Percentiles rank a stretch among this genome's conserved stretches.
These are phyloP conservation scores for Amanita rubescens DNA, from an alignment of 768 basidiomycete genomes.

Conservation along the genomic window DNA sequence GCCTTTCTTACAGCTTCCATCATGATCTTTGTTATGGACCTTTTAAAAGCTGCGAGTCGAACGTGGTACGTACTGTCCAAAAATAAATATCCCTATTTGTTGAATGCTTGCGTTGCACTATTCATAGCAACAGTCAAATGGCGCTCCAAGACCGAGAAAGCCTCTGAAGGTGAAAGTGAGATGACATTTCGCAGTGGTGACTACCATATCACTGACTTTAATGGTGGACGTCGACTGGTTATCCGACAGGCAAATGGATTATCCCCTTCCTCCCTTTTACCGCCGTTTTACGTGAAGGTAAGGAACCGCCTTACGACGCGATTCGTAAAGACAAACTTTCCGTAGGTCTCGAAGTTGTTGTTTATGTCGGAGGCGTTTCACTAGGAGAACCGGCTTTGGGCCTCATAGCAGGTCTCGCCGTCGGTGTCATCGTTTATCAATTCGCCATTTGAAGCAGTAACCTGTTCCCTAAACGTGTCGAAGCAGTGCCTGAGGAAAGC, in stretches of 20 bases:
- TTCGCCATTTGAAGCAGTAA: constrained; percentile 72
- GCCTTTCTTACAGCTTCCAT: constrained; percentile 62
- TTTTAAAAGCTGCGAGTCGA: constrained; percentile 96
- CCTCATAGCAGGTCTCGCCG: constrained; percentile 64
- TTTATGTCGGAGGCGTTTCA: constrained; percentile 92
- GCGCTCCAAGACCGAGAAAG: constrained; percentile 78
- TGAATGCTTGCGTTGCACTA: neutral
- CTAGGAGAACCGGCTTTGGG: constrained; percentile 80
- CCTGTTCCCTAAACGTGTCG: constrained; percentile 13
- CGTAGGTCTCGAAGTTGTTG: constrained; percentile 76
- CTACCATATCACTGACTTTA: neutral
- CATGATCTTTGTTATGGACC: constrained; percentile 90
- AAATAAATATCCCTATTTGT: neutral
- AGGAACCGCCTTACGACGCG: neutral
- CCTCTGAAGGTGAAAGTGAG: constrained; percentile 59
- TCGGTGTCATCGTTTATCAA: constrained; percentile 72
- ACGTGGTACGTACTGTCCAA: constrained; percentile 30
- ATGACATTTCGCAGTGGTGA: neutral
- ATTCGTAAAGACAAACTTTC: neutral
- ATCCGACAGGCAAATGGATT: constrained; percentile 67
- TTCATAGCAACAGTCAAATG: constrained; percentile 77
- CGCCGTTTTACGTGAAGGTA: constrained; percentile 90
- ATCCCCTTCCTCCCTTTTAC: constrained; percentile 87
- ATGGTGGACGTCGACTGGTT: constrained; percentile 36
- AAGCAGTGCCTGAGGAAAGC: neutral